These are phyloP conservation scores for Alternaria alternata DNA, from an alignment of 2,329 filamentous ascomycete species.

Conservation along the genomic window DNA sequence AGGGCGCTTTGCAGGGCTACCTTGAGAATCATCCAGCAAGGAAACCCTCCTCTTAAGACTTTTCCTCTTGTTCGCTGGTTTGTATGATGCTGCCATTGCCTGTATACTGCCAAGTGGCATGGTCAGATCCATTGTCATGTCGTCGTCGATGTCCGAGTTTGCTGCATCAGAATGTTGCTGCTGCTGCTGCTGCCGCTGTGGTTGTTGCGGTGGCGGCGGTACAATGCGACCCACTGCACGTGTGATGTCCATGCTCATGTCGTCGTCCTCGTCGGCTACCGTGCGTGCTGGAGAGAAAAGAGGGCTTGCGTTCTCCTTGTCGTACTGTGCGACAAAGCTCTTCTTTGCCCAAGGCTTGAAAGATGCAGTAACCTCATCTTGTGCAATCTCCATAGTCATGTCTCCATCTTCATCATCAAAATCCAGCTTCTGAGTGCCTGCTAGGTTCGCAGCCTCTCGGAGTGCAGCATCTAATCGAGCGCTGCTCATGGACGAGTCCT, in stretches of 20 bases:
- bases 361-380: conserved; percentile 76
- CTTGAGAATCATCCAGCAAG: conserved; percentile 47
- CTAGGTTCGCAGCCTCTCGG: conserved; percentile 75
- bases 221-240: conserved; percentile 82
- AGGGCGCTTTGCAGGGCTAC: conserved; percentile 49
- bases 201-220: conserved; percentile 55
- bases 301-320: conserved; percentile 60
- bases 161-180: conserved; percentile 35
- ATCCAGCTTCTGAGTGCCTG: conserved; percentile 74
- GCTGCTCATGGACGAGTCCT: conserved; percentile 69
- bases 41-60: conserved; percentile 57
- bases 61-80: conserved; percentile 40
- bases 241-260: conserved; percentile 95
- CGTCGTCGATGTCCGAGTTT: conserved; percentile 54
- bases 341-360: conserved; percentile 77
- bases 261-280: conserved; percentile 59
- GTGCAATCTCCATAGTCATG: conserved; percentile 62
- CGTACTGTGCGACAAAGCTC: conserved; percentile 48
- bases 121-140: conserved; percentile 65
- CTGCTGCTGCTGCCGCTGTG: conserved; percentile 39
- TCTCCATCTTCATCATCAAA: conserved; percentile 57
- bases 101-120: conserved; percentile 62
- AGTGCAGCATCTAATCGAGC: conserved; percentile 80
- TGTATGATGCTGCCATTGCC: conserved; percentile 34
- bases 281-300: conserved; percentile 58